Evolutionary conservation across 805 yeast genomes (phyloP).

Genomic region (Lipomyces starkeyi): DNA sequence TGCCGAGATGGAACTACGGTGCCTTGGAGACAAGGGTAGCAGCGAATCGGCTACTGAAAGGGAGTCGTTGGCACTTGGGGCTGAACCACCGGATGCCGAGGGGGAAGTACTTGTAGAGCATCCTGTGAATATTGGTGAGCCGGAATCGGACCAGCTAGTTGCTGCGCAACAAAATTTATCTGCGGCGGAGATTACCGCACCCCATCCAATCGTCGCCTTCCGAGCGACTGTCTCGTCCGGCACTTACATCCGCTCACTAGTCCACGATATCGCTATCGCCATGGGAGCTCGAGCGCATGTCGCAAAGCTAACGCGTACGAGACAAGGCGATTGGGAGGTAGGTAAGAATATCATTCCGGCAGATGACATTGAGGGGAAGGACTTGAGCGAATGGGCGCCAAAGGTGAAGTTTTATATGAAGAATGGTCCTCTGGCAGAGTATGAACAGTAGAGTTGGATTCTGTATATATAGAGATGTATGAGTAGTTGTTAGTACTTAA

Average conservation of each 20-base stretch:
- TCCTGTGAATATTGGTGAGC: conserved; percentile 49
- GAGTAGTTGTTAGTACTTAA: background rate
- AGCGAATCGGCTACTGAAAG: conserved; percentile 16
- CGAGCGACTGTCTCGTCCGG: conserved; percentile 88
- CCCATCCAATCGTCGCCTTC: conserved; percentile 60
- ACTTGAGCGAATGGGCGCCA: conserved; percentile 67
- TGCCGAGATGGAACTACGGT: conserved; percentile 25
- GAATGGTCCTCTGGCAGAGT: conserved; percentile 28
- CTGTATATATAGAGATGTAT: background rate
- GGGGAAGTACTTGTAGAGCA: conserved; percentile 50
- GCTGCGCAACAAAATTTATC: conserved; percentile 5
- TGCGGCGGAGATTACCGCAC: conserved; percentile 4
- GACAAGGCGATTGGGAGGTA: conserved; percentile 86
- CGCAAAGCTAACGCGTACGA: conserved; percentile 75
- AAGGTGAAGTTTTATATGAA: conserved; percentile 22
- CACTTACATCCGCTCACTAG: conserved; percentile 86
- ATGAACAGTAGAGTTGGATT: background rate
- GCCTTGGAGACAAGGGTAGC: conserved; percentile 12
- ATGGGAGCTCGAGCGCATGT: conserved; percentile 83
- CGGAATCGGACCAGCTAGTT: conserved; percentile 5
- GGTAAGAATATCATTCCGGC: conserved; percentile 69
- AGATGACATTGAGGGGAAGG: conserved; percentile 65
- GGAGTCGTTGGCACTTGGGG: conserved; percentile 4
- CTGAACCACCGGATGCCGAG: background rate
- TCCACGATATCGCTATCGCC: conserved; percentile 87